Conservation (phyloP, 345 rosid species). For the Acer campestre region DNA sequence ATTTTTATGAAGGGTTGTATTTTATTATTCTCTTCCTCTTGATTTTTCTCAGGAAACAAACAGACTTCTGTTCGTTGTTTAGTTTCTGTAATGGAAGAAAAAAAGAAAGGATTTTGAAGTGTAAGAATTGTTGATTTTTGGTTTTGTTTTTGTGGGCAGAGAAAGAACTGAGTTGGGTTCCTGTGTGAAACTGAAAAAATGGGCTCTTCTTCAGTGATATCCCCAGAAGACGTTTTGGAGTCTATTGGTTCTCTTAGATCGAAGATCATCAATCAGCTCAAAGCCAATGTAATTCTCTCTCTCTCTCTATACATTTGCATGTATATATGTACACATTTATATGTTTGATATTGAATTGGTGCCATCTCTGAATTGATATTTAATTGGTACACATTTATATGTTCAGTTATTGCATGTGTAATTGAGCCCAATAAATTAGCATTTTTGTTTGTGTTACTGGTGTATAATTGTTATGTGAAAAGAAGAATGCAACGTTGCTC, state of each 20-base stretch:
- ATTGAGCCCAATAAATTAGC: background rate
- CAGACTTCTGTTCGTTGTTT: too few species aligned
- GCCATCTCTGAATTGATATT: too few species aligned
- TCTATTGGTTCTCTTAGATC: constrained; percentile 78
- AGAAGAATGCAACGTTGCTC: background rate
- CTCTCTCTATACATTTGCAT: background rate
- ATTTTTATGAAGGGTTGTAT: too few species aligned
- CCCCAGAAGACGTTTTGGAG: constrained; percentile 84
- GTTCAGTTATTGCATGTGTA: background rate
- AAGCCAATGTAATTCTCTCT: constrained; percentile 64
- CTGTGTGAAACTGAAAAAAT: background rate
- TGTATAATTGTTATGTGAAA: background rate
- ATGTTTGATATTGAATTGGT: background rate
- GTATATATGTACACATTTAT: background rate
- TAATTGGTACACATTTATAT: background rate
- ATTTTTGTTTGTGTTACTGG: background rate
- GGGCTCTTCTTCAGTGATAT: constrained; percentile 73
- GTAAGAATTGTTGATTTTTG: constrained; percentile 4
- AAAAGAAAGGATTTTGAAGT: background rate
- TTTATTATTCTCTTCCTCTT: too few species aligned
- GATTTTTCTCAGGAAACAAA: too few species aligned
- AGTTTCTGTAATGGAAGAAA: too few species aligned
- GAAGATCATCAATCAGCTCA: constrained; percentile 88
- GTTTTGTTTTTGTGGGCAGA: constrained; percentile 15
- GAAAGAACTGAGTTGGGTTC: background rate